Percentiles rank a stretch among this genome's conserved stretches.
These are phyloP conservation scores for Solanum appendiculatum DNA, from an alignment of 257 asterid genomes.

Conservation along the genomic window DNA sequence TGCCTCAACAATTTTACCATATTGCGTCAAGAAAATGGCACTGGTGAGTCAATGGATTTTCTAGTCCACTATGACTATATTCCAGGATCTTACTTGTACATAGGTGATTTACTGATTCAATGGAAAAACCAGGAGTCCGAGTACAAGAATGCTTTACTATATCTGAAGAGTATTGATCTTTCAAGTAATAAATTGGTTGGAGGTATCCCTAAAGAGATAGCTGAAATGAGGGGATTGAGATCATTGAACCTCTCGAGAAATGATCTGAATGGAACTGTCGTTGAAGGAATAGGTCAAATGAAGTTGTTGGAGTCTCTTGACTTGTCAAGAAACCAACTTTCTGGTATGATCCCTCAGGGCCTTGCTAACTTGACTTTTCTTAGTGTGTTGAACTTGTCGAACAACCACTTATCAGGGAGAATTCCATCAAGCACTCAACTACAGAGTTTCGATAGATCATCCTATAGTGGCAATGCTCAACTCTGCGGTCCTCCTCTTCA, in stretches of 20 bases:
- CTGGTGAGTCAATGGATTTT: neutral
- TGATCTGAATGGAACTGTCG: constrained; percentile 12
- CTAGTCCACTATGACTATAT: neutral
- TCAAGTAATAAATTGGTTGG: constrained; percentile 19
- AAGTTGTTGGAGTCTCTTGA: constrained; percentile 20
- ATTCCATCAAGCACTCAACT: constrained; percentile 22
- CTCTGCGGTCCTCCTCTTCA: constrained; percentile 6
- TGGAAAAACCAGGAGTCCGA: constrained; percentile 10
- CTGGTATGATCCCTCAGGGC: constrained; percentile 20
- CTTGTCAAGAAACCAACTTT: constrained; percentile 20
- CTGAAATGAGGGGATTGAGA: constrained; percentile 6
- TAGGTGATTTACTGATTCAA: neutral
- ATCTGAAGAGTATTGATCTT: constrained; percentile 21
- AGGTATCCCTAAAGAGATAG: constrained; percentile 2
- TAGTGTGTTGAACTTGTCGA: constrained; percentile 16
- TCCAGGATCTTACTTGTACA: neutral
- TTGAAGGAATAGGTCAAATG: constrained; percentile 11
- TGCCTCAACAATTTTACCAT: constrained; percentile 17
- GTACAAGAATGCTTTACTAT: neutral
- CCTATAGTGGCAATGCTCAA: constrained; percentile 10
- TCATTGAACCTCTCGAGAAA: constrained; percentile 22
- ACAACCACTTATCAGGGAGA: constrained; percentile 15
- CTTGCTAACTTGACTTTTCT: neutral
- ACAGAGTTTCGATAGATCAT: constrained; percentile 14
- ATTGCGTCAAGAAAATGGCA: neutral